These are phyloP conservation scores for Ustulina deusta DNA, from an alignment of 2,329 filamentous ascomycete species.

Conservation along the genomic window DNA sequence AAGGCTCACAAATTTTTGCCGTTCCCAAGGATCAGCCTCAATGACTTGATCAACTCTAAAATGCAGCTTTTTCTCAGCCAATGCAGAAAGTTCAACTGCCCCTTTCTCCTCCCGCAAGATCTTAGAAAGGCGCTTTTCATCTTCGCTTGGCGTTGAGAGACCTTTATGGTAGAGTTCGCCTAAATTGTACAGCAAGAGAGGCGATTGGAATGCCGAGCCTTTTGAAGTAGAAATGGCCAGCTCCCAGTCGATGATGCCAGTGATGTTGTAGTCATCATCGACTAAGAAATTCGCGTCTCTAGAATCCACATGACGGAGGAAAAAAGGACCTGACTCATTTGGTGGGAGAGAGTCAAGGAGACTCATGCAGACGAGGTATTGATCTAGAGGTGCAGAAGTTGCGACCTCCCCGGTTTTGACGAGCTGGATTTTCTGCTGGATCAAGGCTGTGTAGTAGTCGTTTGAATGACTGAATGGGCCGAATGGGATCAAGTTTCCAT, in stretches of 20 bases:
- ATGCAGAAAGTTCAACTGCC: slow-evolving; percentile 28
- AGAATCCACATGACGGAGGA: slow-evolving; percentile 35
- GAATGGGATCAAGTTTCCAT: slow-evolving; percentile 36
- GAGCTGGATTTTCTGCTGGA: slow-evolving; percentile 34
- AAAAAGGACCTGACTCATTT: slow-evolving; percentile 34
- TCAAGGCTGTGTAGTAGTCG: slow-evolving; percentile 33
- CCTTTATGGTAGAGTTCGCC: slow-evolving; percentile 30
- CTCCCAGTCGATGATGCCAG: slow-evolving; percentile 36
- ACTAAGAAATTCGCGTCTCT: slow-evolving; percentile 36
- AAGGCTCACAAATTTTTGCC: slow-evolving; percentile 22
- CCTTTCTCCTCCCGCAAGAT: slow-evolving; percentile 33
- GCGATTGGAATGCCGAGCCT: slow-evolving; percentile 34
- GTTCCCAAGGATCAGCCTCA: slow-evolving; percentile 31
- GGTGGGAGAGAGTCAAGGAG: slow-evolving; percentile 36
- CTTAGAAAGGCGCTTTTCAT: slow-evolving; percentile 34
- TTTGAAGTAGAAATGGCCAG: slow-evolving; percentile 32
- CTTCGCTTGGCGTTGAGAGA: slow-evolving; percentile 35
- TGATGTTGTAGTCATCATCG: slow-evolving; percentile 36
- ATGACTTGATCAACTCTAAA: slow-evolving; percentile 36
- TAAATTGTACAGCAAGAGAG: slow-evolving; percentile 34
- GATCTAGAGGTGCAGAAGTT: slow-evolving; percentile 33
- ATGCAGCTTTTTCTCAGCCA: slow-evolving; percentile 36
- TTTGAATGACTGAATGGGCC: slow-evolving; percentile 35
- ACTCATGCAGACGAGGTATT: slow-evolving; percentile 36
- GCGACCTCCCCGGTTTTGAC: slow-evolving; percentile 26